Evolutionary conservation across 78 protist genomes (phyloP), one percentile per base, ranked within the genome.

Genomic region (Isochrysis galbana): DNA sequence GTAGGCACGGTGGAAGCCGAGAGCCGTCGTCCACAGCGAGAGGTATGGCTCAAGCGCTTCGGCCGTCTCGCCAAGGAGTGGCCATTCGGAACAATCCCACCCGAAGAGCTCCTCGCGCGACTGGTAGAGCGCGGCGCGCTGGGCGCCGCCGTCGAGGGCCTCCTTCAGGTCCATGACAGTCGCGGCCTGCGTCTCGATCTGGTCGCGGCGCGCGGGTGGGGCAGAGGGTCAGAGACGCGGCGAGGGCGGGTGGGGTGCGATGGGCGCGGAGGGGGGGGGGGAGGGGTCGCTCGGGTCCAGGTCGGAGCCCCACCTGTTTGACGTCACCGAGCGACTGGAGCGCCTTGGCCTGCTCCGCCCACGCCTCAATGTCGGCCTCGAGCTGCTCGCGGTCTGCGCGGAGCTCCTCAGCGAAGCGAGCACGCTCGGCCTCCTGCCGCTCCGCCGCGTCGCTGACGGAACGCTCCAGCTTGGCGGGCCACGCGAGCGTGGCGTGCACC

Each of bases 41-140:
- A 72, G 5, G 93, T 67, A 93, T 22, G 96, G 95, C 92, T 95
- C 96, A 34, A 96, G 95, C 77, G 91, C 80, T 91, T 92, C 51
- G 44, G 25, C 0, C 10, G 67, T 1, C 23, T 54, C 38, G 34
- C 29, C 38, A 5, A 96, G n/a, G 21, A 88, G 84, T 34, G 46
- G 5, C n/a, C 93, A 96, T 17, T 94, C 94, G 2, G 96, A 91
- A 29, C 0, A 21, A 29, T 42, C 84, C 89, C 38, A 19, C 25
- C 86, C 92, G 34, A 95, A 91, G 61, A 95, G 82, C 29, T 0
- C 44, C 84, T 95, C 96, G 2, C 95, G 38, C 32, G 90, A 26
- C 83, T 94, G 78, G 92, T 92, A 93, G 90, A 48, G 21, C 45
- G 11, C 14, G n/a, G 61, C 84, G 29, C 11, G 26, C 51, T 83